These are phyloP conservation scores for Gaeumannomyces sp. DNA, from an alignment of 2,329 filamentous ascomycete species.

Conservation along the genomic window DNA sequence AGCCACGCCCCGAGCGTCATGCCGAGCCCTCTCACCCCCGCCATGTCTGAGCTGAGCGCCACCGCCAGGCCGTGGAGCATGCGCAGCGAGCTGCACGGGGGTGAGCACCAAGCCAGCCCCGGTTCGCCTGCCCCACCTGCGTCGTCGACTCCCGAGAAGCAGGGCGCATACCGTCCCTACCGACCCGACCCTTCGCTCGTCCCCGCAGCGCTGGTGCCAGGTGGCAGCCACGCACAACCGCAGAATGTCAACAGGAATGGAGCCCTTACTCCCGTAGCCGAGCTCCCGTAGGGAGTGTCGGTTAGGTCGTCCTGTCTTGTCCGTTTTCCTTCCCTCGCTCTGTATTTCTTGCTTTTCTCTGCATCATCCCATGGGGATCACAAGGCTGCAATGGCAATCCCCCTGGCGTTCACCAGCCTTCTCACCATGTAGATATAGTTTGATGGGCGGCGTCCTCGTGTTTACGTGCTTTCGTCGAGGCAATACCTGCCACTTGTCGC, in stretches of 20 bases:
- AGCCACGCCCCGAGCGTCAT: conserved; percentile 2
- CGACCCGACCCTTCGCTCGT: not conserved
- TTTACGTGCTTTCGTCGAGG: not conserved
- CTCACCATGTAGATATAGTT: not conserved
- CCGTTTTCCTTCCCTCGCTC: not conserved
- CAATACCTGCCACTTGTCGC: too few relatives aligned
- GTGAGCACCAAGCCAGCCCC: conserved; percentile 1
- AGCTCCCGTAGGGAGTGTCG: not conserved
- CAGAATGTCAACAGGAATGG: not conserved
- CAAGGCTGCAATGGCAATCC: not conserved
- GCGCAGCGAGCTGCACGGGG: conserved; percentile 18
- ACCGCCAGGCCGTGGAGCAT: conserved; percentile 17
- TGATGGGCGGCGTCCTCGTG: not conserved
- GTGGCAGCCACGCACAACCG: not conserved
- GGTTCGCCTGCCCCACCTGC: not conserved
- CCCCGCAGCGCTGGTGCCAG: conserved; percentile 4
- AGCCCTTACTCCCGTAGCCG: conserved; percentile 5
- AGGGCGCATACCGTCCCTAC: conserved; percentile 1
- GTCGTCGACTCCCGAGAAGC: not conserved
- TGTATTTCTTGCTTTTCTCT: not conserved
- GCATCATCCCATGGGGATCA: not conserved
- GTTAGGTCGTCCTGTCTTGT: not conserved
- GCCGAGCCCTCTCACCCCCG: conserved; percentile 1
- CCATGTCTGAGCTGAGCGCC: conserved; percentile 15
- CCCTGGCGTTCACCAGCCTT: not conserved